Base-by-base conservation (phyloP, 495 filamentous ascomycete genomes). In the Penicillium silybi region DNA sequence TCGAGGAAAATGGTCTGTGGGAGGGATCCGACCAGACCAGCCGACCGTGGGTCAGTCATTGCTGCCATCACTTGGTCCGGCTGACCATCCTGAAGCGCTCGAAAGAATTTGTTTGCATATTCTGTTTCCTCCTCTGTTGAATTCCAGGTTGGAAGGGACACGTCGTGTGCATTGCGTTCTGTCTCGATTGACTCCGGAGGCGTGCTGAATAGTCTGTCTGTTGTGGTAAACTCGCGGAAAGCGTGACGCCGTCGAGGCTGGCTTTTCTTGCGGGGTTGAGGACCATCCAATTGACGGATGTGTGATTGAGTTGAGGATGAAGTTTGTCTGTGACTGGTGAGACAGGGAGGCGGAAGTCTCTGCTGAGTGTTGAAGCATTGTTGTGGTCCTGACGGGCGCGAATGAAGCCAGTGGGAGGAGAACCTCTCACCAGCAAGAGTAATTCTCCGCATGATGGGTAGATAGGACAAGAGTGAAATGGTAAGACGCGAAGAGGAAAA, bases 41-140 rank as follows among this genome's bases (percentile, higher is more conserved):
- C 56, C 50, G 60, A 70, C 38, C 61, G 64, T 46, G 64, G 63
- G 20, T 72, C 60, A 4, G 58, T 56, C 56, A 77, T 51, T 1
- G 62, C 63, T 39, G 61, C 48, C 63, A 74, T 67, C 13, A 75
- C 53, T 45, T 65, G 66, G 29, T 77, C 67, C 0, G 73, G 71
- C 37, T 77, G 73, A 17, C 58, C 63, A 45, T 59, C 48, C 54
- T 61, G 50, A 25, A 76, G 23, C 32, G 63, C 63, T 7, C 43
- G 48, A 47, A 66, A 53, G 52, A 75, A 71, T 2, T 39, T 44
- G 17, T 51, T 42, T 7, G 47, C 35, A 34, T 62, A 56, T 29
- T 63, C 46, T 23, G 42, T 17, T 27, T 57, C 57, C 25, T 53
- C 48, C 32, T 41, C 35, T 6, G 46, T 37, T 8, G 56, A 47